Percentiles rank a stretch among this genome's conserved stretches.
Evolutionary conservation across 1,284 basidiomycete genomes (phyloP).

Genomic region (Moniliophthora roreri): DNA sequence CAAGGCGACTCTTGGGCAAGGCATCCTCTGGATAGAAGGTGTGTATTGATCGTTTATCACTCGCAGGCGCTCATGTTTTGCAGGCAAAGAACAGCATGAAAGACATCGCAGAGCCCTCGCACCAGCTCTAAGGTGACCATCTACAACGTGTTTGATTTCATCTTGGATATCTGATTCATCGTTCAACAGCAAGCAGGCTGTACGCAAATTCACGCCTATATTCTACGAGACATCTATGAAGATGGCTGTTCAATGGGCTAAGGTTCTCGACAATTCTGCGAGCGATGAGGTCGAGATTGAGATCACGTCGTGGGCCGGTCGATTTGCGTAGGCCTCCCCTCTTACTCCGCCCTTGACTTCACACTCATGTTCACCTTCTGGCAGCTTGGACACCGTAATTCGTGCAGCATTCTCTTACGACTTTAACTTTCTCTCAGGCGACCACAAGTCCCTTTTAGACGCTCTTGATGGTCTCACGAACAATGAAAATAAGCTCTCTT

Average conservation of each 20-base stretch:
- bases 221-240: constrained; percentile 51
- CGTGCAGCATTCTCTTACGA: constrained; percentile 58
- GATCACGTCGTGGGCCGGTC: constrained; percentile 55
- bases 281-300: constrained; percentile 47
- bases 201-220: constrained; percentile 44
- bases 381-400: constrained; percentile 57
- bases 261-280: constrained; percentile 37
- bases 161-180: background rate
- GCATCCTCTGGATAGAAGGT: constrained; percentile 66
- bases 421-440: constrained; percentile 50
- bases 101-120: constrained; percentile 49
- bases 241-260: constrained; percentile 48
- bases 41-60: background rate
- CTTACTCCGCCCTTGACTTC: background rate
- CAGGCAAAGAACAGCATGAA: constrained; percentile 55
- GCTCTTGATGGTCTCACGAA: constrained; percentile 58
- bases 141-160: background rate
- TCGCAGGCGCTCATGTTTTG: background rate
- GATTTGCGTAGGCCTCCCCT: constrained; percentile 47
- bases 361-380: constrained; percentile 4
- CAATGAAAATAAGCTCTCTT: constrained; percentile 51
- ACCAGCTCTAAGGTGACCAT: constrained; percentile 50
- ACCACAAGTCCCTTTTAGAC: constrained; percentile 43
- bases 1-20: constrained; percentile 53
- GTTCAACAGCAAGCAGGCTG: constrained; percentile 44